Evolutionary conservation across 345 rosid genomes (phyloP), one percentile per base, ranked within the genome.

Genomic region (Salix caprea): DNA sequence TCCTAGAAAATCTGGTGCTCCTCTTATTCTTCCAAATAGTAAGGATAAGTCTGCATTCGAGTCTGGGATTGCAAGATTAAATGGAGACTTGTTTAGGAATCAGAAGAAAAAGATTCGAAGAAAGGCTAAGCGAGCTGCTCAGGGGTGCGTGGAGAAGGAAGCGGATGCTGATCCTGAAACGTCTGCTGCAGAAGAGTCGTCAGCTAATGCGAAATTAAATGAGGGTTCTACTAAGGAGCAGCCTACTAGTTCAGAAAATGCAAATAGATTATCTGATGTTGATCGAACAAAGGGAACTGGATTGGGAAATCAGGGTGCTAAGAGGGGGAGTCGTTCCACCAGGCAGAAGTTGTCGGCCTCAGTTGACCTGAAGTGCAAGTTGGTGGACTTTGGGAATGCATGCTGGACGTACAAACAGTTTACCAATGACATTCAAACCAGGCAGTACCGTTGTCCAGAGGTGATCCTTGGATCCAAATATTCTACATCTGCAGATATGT

Each of bases 361-460:
- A 21, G 80, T 79, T 71, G 91, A 89, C 61, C 64, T 86, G 28
- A 89, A 81, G 70, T 91, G 91, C 87, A 91, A 91, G 83, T 82
- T 91, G 85, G 93, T 91, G 28, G 95, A 91, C 77, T 91, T 89
- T 80, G 90, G 95, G 32, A 91, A 88, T 89, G 92, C 93, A 24
- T 91, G 93, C 79, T 91, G 95, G 95, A 91, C 95, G 39, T 86
- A 88, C 81, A 89, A 91, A 83, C 95, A 91, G 78, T 89, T 91
- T 76, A 89, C 95, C 9, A 88, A 80, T 77, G 93, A 91, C 77
- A 89, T 91, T 74, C 95, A 91, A 77, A 91, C 95, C 19, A 89
- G 95, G 74, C 93, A 88, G 70, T 89, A 91, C 72, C 83, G 93
- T 82, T 91, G 93, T 80, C 95, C 93, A 7, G 91, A 91, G 84